A percentile compares a stretch with the other conserved stretches of the same genome.
Evolutionary conservation across 2,329 filamentous ascomycete species (phyloP).

Genomic region (Hymenoscyphus scutula): DNA sequence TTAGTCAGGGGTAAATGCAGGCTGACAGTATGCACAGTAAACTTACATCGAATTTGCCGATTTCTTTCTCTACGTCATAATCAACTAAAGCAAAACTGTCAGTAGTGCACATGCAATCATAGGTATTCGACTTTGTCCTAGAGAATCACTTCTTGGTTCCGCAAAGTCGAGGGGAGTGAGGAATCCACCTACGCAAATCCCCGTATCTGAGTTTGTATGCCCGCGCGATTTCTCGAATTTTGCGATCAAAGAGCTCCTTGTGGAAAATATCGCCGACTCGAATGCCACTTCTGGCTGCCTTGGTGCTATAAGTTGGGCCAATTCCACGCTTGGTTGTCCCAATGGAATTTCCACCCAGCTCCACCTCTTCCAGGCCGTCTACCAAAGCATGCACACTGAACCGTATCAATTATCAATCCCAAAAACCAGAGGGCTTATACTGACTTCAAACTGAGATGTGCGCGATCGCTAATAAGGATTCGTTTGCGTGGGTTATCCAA

Average conservation of each 20-base stretch:
- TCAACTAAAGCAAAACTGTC: conserved; percentile 37
- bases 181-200: conserved; percentile 54
- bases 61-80: conserved; percentile 65
- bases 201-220: conserved; percentile 70
- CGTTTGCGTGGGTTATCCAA: conserved; percentile 53
- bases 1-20: not conserved
- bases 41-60: conserved; percentile 53
- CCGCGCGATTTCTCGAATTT: conserved; percentile 58
- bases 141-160: not conserved
- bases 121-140: not conserved
- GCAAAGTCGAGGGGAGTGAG: not conserved
- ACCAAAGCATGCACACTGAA: conserved; percentile 57
- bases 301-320: conserved; percentile 57
- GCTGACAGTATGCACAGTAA: not conserved
- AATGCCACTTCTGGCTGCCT: conserved; percentile 64
- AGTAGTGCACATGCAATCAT: not conserved
- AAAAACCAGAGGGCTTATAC: not conserved
- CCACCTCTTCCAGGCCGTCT: conserved; percentile 64
- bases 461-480: conserved; percentile 50
- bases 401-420: not conserved
- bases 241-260: conserved; percentile 62
- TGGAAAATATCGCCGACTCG: conserved; percentile 67
- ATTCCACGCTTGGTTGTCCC: conserved; percentile 49
- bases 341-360: conserved; percentile 45
- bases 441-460: conserved; percentile 13